These are phyloP conservation scores for Sporodiniella umbellata DNA, from an alignment of 371 early-diverging fungal species.

Conservation along the genomic window DNA sequence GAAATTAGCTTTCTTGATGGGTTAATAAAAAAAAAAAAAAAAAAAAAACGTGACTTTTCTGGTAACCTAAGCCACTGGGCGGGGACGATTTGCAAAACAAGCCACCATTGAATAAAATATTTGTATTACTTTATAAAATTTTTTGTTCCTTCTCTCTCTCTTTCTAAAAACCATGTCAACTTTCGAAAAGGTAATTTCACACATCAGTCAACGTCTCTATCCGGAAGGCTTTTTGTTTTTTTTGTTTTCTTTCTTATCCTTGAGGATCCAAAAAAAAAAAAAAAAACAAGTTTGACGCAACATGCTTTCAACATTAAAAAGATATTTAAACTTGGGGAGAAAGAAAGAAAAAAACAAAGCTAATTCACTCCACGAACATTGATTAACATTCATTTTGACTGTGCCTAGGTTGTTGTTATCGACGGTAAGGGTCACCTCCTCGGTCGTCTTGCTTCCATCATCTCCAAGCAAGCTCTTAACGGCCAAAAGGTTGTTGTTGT, in stretches of 20 bases:
- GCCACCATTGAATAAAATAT: background rate
- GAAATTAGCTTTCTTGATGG: too few species aligned
- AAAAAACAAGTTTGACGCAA: too few species aligned
- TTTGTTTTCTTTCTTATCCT: background rate
- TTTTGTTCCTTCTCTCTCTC: slow-evolving; percentile 24
- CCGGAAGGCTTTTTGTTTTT: too few species aligned
- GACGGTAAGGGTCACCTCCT: slow-evolving; percentile 99
- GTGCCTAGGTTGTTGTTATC: slow-evolving; percentile 71
- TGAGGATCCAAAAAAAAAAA: background rate
- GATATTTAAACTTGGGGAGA: too few species aligned
- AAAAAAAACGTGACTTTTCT: too few species aligned
- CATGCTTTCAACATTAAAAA: too few species aligned
- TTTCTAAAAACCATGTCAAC: slow-evolving; percentile 16
- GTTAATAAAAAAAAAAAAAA: too few species aligned
- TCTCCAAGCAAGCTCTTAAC: slow-evolving; percentile 98
- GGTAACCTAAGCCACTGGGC: too few species aligned
- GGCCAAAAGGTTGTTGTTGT: slow-evolving; percentile 98
- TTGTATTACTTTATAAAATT: slow-evolving; percentile 6
- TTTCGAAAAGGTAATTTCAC: slow-evolving; percentile 22
- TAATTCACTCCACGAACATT: background rate
- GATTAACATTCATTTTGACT: background rate
- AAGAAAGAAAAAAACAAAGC: background rate
- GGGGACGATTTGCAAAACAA: too few species aligned
- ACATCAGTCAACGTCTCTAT: too few species aligned
- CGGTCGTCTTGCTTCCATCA: slow-evolving; percentile 98